Conservation (phyloP, 2,329 filamentous ascomycete species). For the Xylaria sp. region DNA sequence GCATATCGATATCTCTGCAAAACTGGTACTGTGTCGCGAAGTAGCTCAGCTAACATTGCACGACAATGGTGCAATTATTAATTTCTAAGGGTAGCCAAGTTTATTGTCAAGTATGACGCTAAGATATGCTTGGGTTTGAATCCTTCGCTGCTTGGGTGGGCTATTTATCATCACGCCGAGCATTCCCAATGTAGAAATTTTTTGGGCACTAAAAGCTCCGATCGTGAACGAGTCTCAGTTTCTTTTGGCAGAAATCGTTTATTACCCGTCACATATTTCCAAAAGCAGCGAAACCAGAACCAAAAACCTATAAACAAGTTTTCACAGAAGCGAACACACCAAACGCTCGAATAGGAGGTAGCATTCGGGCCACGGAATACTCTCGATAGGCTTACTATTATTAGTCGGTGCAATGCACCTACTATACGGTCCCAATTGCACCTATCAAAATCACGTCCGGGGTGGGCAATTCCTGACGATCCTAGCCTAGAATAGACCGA, state of each 20-base stretch:
- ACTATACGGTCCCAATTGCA: slow-evolving; percentile 22
- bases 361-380: slow-evolving; percentile 5
- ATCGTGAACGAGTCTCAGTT: not conserved
- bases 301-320: not conserved
- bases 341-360: not conserved
- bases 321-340: not conserved
- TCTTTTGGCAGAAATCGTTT: not conserved
- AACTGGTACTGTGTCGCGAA: slow-evolving; percentile 9
- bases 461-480: slow-evolving; percentile 24
- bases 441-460: slow-evolving; percentile 31
- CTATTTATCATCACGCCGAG: slow-evolving; percentile 9
- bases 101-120: slow-evolving; percentile 18
- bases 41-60: not conserved
- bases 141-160: slow-evolving; percentile 16
- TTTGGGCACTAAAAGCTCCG: not conserved
- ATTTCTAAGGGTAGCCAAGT: slow-evolving; percentile 27
- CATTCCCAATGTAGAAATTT: not conserved
- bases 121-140: slow-evolving; percentile 20
- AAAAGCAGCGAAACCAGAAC: not conserved
- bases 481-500: slow-evolving; percentile 31
- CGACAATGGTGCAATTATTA: not conserved
- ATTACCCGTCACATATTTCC: slow-evolving; percentile 5
- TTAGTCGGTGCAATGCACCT: slow-evolving; percentile 19
- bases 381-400: slow-evolving; percentile 16
- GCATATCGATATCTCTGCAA: slow-evolving; percentile 8